Base-by-base conservation (phyloP, 331 rosid genomes). In the Acacia pycnantha region DNA sequence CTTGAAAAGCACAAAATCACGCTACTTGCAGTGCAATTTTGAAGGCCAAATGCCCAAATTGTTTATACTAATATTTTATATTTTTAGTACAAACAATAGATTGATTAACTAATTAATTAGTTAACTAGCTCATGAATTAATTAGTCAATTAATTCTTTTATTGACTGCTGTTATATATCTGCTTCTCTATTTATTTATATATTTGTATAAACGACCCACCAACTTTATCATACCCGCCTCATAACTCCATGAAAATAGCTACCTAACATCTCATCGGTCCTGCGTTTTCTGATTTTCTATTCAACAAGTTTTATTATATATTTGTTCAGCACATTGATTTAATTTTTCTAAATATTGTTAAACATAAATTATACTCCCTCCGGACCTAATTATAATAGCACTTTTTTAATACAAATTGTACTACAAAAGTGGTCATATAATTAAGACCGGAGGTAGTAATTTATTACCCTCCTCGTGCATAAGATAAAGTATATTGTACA, bases 41-140 rank as follows among this genome's bases (percentile, higher is more conserved):
- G 7, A 78, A 70, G 84, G 50, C 76, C 79, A 35, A 35, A 35
- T 41, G 11, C 40, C 41, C 41, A n/a, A 79, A 80, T 80, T 80
- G 85, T 77, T 83, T 87, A 43, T 9, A 81, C 87, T 68, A 26
- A 2, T 4, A 24, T 56, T 24, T 59, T 11, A 11, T 59, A 22
- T 59, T 11, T 22, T 3, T 4, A 26, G 11, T n/a, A 59, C 33
- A 22, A 22, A 3, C 31, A 9, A 56, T 61, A 12, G 22, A 22
- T 58, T 59, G 9, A 56, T 56, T 22, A 21, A 21, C 10, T 54
- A 21, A 54, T 21, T 54, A 54, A 53, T 54, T 54, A 54, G 62
- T 54, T 54, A 21, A 54, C 27, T 19, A 54, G 12, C 4, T 54
- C 9, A 21, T 54, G 22, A 18, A 54, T 22, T 24, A 59, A 22